phyloP scores from a whole-genome alignment of 73 alveolate species.

The Tetrahymena elliotti region DNA sequence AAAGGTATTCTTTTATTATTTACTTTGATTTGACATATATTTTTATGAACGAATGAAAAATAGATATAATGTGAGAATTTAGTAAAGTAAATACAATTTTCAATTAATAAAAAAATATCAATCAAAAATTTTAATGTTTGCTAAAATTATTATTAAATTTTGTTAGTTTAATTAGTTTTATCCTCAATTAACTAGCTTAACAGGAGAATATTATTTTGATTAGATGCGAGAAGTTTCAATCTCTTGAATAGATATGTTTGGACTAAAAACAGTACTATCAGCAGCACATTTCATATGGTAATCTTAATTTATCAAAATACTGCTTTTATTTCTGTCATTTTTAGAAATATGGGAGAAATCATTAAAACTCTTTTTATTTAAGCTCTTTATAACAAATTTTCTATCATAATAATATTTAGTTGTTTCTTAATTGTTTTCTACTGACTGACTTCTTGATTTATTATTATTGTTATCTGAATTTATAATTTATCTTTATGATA shows the following conservation, averaged over 20 bases:
- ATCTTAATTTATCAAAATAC: not conserved
- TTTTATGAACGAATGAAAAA: too few species aligned
- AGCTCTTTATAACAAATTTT: not conserved
- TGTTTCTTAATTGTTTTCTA: not conserved
- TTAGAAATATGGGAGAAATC: not conserved
- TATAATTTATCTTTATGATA: not conserved
- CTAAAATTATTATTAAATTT: too few species aligned
- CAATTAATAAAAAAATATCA: too few species aligned
- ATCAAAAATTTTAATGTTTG: too few species aligned
- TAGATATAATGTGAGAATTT: too few species aligned
- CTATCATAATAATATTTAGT: not conserved
- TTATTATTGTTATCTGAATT: not conserved
- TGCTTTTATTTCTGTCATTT: not conserved
- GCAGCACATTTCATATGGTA: not conserved
- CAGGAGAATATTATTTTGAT: not conserved
- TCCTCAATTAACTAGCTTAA: not conserved
- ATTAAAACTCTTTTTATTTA: not conserved
- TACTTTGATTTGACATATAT: too few species aligned
- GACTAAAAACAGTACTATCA: not conserved
- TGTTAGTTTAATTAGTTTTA: not conserved
- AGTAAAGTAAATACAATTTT: too few species aligned
- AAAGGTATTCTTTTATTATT: too few species aligned
- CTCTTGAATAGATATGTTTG: not conserved
- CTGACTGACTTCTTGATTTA: not conserved
- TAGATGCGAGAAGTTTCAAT: not conserved